These are phyloP conservation scores for Aphanomyces astaci DNA, from an alignment of 352 stramenopile species.

Conservation along the genomic window DNA sequence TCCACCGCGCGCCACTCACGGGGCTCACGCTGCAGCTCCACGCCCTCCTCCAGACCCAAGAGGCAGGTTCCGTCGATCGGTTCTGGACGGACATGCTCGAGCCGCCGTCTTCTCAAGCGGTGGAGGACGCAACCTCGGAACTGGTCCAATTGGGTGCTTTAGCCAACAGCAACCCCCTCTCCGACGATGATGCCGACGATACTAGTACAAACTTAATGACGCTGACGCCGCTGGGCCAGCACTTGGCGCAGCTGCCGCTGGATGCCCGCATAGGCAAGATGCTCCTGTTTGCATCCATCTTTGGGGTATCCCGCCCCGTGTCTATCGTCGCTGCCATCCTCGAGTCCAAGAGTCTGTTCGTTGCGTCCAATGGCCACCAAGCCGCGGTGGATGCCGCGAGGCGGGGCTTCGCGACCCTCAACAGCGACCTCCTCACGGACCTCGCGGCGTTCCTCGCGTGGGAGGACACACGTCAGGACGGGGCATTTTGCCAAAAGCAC, in stretches of 20 bases:
- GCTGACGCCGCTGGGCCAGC: conserved; percentile 90
- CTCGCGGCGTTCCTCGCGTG: conserved; percentile 69
- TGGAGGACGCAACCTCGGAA: conserved; percentile 87
- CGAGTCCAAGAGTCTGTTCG: conserved; percentile 77
- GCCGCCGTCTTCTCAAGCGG: conserved; percentile 76
- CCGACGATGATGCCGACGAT: conserved; percentile 28
- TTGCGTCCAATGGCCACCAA: conserved; percentile 60
- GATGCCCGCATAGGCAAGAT: conserved; percentile 96
- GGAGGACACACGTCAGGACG: conserved; percentile 21
- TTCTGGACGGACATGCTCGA: conserved; percentile 81
- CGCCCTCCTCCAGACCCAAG: conserved; percentile 61
- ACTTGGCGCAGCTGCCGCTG: conserved; percentile 92
- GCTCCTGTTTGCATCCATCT: conserved; percentile 92
- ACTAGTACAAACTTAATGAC: too few relatives aligned
- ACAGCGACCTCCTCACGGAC: conserved; percentile 70
- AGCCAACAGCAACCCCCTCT: too few relatives aligned
- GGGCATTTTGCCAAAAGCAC: conserved; percentile 57
- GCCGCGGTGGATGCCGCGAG: conserved; percentile 56
- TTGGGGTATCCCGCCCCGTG: conserved; percentile 76
- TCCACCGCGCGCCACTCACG: conserved; percentile 92
- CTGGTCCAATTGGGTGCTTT: conserved; percentile 87
- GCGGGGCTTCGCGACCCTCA: conserved; percentile 38
- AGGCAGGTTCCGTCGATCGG: not conserved
- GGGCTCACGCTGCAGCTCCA: conserved; percentile 95
- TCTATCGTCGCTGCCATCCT: conserved; percentile 64